Conservation (phyloP, 2,329 filamentous ascomycete genomes). For the Pyrenochaeta sp. region DNA sequence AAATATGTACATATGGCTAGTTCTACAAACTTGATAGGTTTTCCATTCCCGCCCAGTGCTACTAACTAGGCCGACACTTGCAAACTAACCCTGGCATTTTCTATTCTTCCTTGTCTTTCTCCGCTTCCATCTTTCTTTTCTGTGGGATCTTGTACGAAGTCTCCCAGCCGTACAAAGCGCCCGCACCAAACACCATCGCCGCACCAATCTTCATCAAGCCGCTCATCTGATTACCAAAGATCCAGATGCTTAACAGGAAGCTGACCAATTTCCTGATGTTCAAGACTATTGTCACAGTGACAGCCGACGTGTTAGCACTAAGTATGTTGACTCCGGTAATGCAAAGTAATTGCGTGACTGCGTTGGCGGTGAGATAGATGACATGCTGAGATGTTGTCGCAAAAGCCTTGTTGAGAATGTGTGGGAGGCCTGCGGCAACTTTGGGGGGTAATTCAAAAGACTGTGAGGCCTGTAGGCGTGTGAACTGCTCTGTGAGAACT, state of each 20-base stretch:
- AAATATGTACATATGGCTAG: too few relatives aligned
- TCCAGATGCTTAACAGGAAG: constrained; percentile 86
- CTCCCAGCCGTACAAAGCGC: constrained; percentile 89
- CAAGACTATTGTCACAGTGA: constrained; percentile 95
- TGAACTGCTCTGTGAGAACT: constrained; percentile 70
- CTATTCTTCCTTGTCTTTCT: constrained; percentile 36
- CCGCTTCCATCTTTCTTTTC: constrained; percentile 40
- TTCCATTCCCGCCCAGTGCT: too few relatives aligned
- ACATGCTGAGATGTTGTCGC: constrained; percentile 70
- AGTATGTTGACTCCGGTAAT: constrained; percentile 97
- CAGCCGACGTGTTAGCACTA: constrained; percentile 83
- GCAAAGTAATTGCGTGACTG: constrained; percentile 91
- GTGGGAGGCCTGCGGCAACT: constrained; percentile 40
- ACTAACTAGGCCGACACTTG: not conserved
- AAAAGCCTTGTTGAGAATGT: constrained; percentile 37
- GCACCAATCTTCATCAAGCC: constrained; percentile 82
- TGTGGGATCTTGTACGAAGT: constrained; percentile 57
- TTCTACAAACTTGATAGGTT: too few relatives aligned
- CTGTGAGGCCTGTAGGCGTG: constrained; percentile 69
- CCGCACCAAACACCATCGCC: constrained; percentile 85
- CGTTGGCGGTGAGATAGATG: constrained; percentile 76
- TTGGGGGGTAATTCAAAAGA: constrained; percentile 58
- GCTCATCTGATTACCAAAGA: constrained; percentile 88
- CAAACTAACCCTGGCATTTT: not conserved
- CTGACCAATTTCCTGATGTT: constrained; percentile 96